These are phyloP conservation scores for Coix lacrymajobi DNA, from an alignment of 176 grass and related monocot genomes.

Conservation along the genomic window DNA sequence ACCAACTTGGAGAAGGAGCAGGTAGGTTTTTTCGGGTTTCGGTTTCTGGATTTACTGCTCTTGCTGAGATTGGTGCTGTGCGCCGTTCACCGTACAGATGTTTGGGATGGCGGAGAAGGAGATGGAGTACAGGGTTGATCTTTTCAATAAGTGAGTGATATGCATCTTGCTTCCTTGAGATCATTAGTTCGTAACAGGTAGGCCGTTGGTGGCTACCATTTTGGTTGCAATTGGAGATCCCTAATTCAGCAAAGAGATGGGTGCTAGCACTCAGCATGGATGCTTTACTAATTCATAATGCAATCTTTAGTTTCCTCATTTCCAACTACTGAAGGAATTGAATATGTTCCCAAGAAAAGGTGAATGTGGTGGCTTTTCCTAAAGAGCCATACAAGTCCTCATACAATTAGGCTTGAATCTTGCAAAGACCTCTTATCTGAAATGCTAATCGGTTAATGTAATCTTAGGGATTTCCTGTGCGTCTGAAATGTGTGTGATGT, in stretches of 20 bases:
- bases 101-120: constrained; percentile 92
- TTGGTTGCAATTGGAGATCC: not conserved
- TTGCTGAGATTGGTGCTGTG: not conserved
- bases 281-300: not conserved
- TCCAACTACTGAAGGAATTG: not conserved
- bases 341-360: not conserved
- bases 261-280: not conserved
- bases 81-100: constrained; percentile 42
- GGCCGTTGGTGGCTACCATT: not conserved
- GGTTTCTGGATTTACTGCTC: not conserved
- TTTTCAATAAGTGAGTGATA: constrained; percentile 66
- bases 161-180: not conserved
- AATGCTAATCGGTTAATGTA: not conserved
- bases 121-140: constrained; percentile 98
- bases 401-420: not conserved
- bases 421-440: not conserved
- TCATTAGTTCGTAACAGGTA: not conserved
- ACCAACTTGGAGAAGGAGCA: constrained; percentile 59
- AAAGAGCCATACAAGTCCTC: too few relatives aligned
- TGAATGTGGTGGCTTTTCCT: too few relatives aligned
- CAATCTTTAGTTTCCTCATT: not conserved
- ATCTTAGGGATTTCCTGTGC: not conserved
- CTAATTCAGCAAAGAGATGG: not conserved
- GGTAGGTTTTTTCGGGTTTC: constrained; percentile 13
- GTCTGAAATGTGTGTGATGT: not conserved